Conservation (phyloP, 1,284 basidiomycete species). For the Cryptococcus sp. region DNA sequence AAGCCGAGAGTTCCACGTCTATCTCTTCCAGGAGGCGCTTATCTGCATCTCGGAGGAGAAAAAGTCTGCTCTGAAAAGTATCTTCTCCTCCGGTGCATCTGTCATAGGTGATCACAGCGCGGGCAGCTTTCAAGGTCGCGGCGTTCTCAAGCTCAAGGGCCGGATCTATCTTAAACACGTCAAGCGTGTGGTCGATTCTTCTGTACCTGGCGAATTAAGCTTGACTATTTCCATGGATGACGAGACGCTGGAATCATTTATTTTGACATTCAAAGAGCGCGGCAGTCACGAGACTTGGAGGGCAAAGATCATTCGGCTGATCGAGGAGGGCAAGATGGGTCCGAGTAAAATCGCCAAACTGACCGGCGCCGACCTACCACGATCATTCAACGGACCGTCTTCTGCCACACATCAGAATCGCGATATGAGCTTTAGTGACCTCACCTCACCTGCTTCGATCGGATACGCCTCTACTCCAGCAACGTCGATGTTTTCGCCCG, state of each 20-base stretch:
- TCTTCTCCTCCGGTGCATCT: slow-evolving; percentile 36
- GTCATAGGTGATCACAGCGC: slow-evolving; percentile 18
- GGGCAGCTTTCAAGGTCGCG: slow-evolving; percentile 59
- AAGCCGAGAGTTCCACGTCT: slow-evolving; percentile 88
- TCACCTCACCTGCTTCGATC: slow-evolving; percentile 9
- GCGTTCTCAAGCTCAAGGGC: slow-evolving; percentile 85
- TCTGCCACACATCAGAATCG: slow-evolving; percentile 1
- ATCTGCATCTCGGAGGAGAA: slow-evolving; percentile 95
- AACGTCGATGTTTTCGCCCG: slow-evolving; percentile 11
- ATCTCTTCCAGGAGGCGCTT: slow-evolving; percentile 93
- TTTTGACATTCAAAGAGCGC: slow-evolving; percentile 89
- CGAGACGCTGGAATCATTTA: slow-evolving; percentile 86
- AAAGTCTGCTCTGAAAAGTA: slow-evolving; percentile 60
- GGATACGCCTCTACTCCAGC: slow-evolving; percentile 6
- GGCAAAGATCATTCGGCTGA: slow-evolving; percentile 70
- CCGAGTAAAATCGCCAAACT: slow-evolving; percentile 29
- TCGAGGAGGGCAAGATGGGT: slow-evolving; percentile 49
- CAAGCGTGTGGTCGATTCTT: slow-evolving; percentile 76
- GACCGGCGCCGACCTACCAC: slow-evolving; percentile 23
- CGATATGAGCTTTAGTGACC: slow-evolving; percentile 8
- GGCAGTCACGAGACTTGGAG: slow-evolving; percentile 86
- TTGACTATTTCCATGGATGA: slow-evolving; percentile 89
- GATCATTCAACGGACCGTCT: slow-evolving; percentile 2
- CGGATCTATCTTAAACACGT: slow-evolving; percentile 94
- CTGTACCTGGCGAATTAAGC: slow-evolving; percentile 74